These are phyloP conservation scores for Odonthalia washingtoniensis DNA, from an alignment of 31 red algal genomes.

Conservation along the genomic window DNA sequence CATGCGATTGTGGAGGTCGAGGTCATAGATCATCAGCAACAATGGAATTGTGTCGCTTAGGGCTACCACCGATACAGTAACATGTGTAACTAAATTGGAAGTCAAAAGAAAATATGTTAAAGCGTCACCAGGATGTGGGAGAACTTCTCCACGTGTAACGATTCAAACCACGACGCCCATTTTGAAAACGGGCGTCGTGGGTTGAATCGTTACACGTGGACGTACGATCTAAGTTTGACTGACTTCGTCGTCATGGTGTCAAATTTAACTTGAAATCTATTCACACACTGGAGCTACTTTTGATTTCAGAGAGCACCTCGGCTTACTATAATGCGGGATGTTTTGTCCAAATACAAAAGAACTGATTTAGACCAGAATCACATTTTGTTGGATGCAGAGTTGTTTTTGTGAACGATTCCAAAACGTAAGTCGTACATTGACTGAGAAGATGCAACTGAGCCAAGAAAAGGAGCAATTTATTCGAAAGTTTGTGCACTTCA, in stretches of 20 bases:
- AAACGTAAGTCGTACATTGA: not conserved
- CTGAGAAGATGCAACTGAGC: not conserved
- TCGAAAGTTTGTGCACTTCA: not conserved
- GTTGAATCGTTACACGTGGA: not conserved
- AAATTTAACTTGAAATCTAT: conserved; percentile 21
- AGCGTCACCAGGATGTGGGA: not conserved
- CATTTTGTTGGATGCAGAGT: not conserved
- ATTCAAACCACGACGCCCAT: too few species aligned
- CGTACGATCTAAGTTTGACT: conserved; percentile 11
- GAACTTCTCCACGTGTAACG: too few species aligned
- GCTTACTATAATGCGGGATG: not conserved
- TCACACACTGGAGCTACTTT: not conserved
- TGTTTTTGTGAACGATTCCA: conserved; percentile 8
- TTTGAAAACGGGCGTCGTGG: not conserved
- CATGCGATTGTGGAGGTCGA: too few species aligned
- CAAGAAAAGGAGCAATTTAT: not conserved
- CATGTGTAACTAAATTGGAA: not conserved
- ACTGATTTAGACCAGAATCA: not conserved
- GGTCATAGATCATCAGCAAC: too few species aligned
- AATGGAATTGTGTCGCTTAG: too few species aligned
- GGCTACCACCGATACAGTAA: not conserved
- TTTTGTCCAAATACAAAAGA: not conserved
- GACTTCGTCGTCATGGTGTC: conserved; percentile 9
- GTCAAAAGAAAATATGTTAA: not conserved
- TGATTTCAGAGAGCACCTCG: not conserved